phyloP scores from a whole-genome alignment of 2,329 filamentous ascomycete genomes.

The Aspergillus fijiensis region DNA sequence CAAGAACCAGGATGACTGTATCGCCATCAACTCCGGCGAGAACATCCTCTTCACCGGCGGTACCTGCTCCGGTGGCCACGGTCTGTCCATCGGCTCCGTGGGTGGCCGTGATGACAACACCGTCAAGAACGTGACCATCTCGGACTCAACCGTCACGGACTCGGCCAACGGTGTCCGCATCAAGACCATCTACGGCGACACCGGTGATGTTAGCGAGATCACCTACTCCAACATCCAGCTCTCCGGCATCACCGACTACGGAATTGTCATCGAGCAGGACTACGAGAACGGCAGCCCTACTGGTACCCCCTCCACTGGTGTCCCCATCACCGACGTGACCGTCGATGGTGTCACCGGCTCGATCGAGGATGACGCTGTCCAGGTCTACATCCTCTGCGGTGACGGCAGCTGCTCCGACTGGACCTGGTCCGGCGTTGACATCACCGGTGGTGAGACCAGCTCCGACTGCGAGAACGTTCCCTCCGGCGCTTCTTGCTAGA shows the following conservation, averaged over 20 bases:
- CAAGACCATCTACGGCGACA: slow-evolving; percentile 56
- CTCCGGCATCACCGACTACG: slow-evolving; percentile 43
- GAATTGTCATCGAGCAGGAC: slow-evolving; percentile 60
- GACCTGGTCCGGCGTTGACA: slow-evolving; percentile 52
- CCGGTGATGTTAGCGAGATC: slow-evolving; percentile 53
- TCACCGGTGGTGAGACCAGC: slow-evolving; percentile 54
- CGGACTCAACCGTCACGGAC: slow-evolving; percentile 50
- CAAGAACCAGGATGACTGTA: slow-evolving; percentile 61
- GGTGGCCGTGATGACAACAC: slow-evolving; percentile 56
- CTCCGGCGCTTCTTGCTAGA: slow-evolving; percentile 35
- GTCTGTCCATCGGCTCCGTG: slow-evolving; percentile 59
- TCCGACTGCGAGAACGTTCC: slow-evolving; percentile 45
- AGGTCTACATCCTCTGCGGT: slow-evolving; percentile 58
- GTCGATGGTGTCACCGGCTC: slow-evolving; percentile 38
- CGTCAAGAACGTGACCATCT: slow-evolving; percentile 55
- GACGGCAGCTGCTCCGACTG: slow-evolving; percentile 54
- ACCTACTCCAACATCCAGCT: slow-evolving; percentile 57
- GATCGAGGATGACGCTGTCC: slow-evolving; percentile 34
- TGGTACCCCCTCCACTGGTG: slow-evolving; percentile 38
- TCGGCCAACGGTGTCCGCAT: slow-evolving; percentile 59
- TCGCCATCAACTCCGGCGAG: slow-evolving; percentile 59
- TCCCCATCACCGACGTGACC: slow-evolving; percentile 44
- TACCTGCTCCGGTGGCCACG: slow-evolving; percentile 45
- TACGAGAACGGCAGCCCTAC: slow-evolving; percentile 52
- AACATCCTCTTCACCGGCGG: slow-evolving; percentile 32